Evolutionary conservation across 208 protist genomes (phyloP).

Genomic region (Leishmania guyanensis): DNA sequence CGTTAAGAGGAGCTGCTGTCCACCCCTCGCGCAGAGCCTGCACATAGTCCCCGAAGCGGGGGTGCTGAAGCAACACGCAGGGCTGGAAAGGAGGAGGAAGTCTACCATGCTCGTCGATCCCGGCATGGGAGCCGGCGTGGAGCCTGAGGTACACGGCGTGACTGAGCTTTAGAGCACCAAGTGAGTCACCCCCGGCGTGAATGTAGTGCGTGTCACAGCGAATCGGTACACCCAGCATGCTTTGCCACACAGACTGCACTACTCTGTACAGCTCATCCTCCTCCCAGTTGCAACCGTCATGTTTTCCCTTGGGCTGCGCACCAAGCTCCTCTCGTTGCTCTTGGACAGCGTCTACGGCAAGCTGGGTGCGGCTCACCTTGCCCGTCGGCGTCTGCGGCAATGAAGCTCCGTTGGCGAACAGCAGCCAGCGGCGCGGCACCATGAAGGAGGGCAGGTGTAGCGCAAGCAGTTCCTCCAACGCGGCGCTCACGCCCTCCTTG

Average conservation of each 20-base stretch:
- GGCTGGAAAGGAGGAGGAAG: conserved; percentile 54
- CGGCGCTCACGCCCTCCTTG: conserved; percentile 7
- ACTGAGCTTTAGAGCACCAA: conserved; percentile 61
- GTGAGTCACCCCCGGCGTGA: conserved; percentile 61
- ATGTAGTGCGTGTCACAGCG: conserved; percentile 51
- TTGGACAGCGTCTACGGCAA: conserved; percentile 2
- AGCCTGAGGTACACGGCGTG: conserved; percentile 49
- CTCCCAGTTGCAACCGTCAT: background rate
- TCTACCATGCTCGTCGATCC: conserved; percentile 49
- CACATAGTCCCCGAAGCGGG: conserved; percentile 46
- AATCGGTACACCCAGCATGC: conserved; percentile 32
- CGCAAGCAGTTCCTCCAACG: conserved; percentile 34
- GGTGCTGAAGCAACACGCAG: conserved; percentile 48
- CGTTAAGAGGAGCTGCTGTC: background rate
- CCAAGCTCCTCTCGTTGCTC: background rate
- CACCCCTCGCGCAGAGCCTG: conserved; percentile 16
- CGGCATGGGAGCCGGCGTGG: conserved; percentile 32
- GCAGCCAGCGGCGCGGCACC: conserved; percentile 38
- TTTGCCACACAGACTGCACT: conserved; percentile 34
- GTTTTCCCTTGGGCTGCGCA: background rate
- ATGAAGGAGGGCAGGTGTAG: conserved; percentile 42
- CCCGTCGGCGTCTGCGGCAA: conserved; percentile 49
- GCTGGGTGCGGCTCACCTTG: conserved; percentile 41
- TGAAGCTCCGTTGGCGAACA: conserved; percentile 15
- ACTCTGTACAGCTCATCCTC: conserved; percentile 18